Conservation (phyloP, 768 basidiomycete species). For the Mycena sanguinolenta region DNA sequence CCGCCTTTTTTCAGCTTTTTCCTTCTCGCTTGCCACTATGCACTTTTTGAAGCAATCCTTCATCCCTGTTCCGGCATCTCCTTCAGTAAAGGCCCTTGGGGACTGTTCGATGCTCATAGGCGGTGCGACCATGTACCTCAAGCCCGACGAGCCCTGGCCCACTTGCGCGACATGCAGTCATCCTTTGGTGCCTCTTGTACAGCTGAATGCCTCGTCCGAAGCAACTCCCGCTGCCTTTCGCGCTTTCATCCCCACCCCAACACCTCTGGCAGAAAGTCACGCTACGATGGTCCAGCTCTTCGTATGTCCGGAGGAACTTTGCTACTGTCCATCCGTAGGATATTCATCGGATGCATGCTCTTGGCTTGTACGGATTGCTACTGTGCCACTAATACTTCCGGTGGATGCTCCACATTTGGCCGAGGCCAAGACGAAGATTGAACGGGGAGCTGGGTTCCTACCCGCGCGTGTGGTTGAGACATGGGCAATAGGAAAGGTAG, state of each 20-base stretch:
- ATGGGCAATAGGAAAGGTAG: conserved; percentile 29
- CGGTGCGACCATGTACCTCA: conserved; percentile 10
- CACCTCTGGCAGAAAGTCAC: background rate
- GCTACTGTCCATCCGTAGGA: conserved; percentile 14
- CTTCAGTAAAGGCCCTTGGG: background rate
- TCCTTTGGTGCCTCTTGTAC: conserved; percentile 29
- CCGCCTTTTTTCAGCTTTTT: background rate
- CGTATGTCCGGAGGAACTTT: conserved; percentile 23
- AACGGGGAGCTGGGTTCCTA: conserved; percentile 22
- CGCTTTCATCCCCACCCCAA: conserved; percentile 7
- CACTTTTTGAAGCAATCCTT: conserved; percentile 5
- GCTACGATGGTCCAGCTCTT: conserved; percentile 35
- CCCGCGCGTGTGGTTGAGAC: conserved; percentile 20
- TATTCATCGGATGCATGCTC: conserved; percentile 31
- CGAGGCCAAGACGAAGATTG: conserved; percentile 11
- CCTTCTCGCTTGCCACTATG: background rate
- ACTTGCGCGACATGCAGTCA: conserved; percentile 28
- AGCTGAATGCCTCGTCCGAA: conserved; percentile 31
- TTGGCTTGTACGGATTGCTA: conserved; percentile 32
- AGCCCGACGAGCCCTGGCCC: conserved; percentile 18
- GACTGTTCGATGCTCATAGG: conserved; percentile 7
- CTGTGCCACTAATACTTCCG: conserved; percentile 4
- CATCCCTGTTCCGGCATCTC: background rate
- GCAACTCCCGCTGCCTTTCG: conserved; percentile 14
- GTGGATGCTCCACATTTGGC: background rate